Conservation (phyloP, 164 flowering plant species). For the Sedum album region DNA sequence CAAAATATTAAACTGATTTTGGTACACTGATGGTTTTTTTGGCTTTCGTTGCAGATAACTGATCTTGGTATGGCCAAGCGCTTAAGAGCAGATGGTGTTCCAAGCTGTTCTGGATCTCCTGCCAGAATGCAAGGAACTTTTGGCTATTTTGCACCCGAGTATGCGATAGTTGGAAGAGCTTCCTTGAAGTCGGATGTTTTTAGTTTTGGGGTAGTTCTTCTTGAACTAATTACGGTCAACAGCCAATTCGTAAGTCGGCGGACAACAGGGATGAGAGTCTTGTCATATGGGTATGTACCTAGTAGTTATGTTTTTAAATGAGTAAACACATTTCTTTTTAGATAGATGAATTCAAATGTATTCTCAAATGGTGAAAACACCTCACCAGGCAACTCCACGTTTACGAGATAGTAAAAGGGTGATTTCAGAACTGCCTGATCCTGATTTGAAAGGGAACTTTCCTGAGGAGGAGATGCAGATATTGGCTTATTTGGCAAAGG, state of each 20-base stretch:
- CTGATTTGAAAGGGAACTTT: slow-evolving; percentile 56
- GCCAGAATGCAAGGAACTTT: slow-evolving; percentile 94
- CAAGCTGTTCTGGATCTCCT: slow-evolving; percentile 84
- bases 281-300: slow-evolving; percentile 71
- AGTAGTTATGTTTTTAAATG: background rate
- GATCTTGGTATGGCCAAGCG: slow-evolving; percentile 97
- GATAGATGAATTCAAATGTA: too few relatives aligned
- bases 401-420: slow-evolving; percentile 61
- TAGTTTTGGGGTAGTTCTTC: slow-evolving; percentile 97
- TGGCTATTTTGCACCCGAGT: slow-evolving; percentile 98
- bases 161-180: slow-evolving; percentile 81
- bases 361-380: background rate
- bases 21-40: background rate
- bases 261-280: slow-evolving; percentile 79
- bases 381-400: slow-evolving; percentile 63
- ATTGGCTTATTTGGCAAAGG: slow-evolving; percentile 90
- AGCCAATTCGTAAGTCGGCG: slow-evolving; percentile 56
- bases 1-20: background rate
- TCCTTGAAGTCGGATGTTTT: slow-evolving; percentile 90
- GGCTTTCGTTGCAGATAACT: slow-evolving; percentile 69
- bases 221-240: slow-evolving; percentile 88
- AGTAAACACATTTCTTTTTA: background rate
- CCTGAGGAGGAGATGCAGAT: slow-evolving; percentile 85
- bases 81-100: slow-evolving; percentile 56
- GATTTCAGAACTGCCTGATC: slow-evolving; percentile 69